Conservation (phyloP, 2,329 filamentous ascomycete species). For the Ambrosiella beaveri region DNA sequence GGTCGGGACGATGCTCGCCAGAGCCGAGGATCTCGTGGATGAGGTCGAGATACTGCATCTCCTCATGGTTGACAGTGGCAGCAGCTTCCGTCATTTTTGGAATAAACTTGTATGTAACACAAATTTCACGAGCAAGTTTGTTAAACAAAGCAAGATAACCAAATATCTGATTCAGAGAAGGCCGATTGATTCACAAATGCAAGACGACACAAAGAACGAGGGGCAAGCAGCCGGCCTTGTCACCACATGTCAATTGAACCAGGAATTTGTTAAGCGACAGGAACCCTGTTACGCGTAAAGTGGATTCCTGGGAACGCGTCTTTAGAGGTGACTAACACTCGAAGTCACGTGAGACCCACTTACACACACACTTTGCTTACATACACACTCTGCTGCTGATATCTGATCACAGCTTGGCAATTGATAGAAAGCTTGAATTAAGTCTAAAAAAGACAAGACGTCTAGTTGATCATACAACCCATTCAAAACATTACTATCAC, state of each 20-base stretch:
- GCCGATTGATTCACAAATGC: no score
- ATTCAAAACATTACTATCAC: not conserved
- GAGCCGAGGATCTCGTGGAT: constrained; percentile 66
- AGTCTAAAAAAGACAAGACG: no score
- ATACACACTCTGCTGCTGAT: no score
- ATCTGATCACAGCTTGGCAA: no score
- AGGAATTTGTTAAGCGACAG: not conserved
- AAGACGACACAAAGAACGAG: no score
- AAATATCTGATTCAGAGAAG: not conserved
- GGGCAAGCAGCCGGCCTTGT: not conserved
- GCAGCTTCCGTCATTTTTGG: constrained; percentile 4
- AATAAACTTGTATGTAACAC: no score
- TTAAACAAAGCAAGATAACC: not conserved
- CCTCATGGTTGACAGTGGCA: constrained; percentile 44
- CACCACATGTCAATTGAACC: not conserved
- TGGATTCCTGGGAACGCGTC: constrained; percentile 9
- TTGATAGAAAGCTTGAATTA: no score
- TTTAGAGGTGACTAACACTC: not conserved
- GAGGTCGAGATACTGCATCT: constrained; percentile 83
- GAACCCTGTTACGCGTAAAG: constrained; percentile 6
- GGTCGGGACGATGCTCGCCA: constrained; percentile 79
- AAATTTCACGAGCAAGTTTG: not conserved
- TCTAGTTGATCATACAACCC: no score
- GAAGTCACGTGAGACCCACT: not conserved
- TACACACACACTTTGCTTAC: not conserved